Evolutionary conservation across 805 yeast genomes (phyloP).

Genomic region (Hanseniaspora lindneri): DNA sequence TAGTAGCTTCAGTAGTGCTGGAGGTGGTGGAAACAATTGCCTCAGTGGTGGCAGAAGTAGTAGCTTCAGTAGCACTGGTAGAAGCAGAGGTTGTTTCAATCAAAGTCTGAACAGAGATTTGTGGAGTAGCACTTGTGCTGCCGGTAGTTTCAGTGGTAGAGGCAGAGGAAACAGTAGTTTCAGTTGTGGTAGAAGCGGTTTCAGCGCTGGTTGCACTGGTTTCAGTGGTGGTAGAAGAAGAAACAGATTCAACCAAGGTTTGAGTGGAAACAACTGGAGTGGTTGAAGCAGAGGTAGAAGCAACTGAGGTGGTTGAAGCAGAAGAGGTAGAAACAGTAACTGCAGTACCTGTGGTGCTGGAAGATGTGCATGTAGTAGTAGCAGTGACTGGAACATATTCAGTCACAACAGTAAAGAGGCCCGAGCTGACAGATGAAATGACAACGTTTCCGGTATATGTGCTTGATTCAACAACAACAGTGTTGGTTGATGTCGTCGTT

Average conservation of each 20-base stretch:
- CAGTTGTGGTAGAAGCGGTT: neutral
- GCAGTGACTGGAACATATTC: constrained; percentile 18
- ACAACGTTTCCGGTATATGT: constrained; percentile 17
- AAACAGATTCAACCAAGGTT: constrained; percentile 1
- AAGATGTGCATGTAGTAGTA: constrained; percentile 3
- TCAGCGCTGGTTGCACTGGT: neutral
- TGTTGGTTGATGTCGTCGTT: constrained; percentile 3
- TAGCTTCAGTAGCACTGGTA: no score
- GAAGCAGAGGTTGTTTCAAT: neutral
- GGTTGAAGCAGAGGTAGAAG: constrained; percentile 9
- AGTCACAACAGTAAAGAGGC: constrained; percentile 19
- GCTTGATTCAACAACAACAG: constrained; percentile 15
- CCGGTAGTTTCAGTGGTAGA: neutral
- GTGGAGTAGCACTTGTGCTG: no score
- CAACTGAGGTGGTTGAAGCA: constrained; percentile 12
- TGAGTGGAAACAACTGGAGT: no score
- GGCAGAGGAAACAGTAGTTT: no score
- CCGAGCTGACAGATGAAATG: constrained; percentile 16
- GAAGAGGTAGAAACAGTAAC: neutral
- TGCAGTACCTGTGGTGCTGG: no score
- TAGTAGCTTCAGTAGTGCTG: neutral
- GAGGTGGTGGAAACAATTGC: neutral
- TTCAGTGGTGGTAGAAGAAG: neutral
- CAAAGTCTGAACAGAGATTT: neutral
- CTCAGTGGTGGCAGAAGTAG: neutral